Base-by-base conservation (phyloP, 805 yeast genomes). In the Brettanomyces custersianus region DNA sequence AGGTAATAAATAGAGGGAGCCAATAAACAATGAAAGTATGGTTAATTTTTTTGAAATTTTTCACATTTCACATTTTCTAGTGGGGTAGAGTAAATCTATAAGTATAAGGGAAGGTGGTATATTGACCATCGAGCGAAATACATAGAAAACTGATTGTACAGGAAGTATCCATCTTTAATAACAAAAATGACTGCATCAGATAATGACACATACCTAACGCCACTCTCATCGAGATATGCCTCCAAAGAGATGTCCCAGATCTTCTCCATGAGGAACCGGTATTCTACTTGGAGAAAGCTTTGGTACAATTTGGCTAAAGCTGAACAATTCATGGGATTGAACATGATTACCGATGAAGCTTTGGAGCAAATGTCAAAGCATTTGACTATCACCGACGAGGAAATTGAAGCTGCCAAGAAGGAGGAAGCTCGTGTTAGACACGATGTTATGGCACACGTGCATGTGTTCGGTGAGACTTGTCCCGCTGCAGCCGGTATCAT, bases 371-470 rank as follows among this genome's bases (percentile, higher is more conserved):
- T 92, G 86, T 64, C 72, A 44, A 57, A 67, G 17, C 81, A 92
- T 60, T 66, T 90, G 52, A 72, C 62, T 34, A 87, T 92, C 64
- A 79, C 96, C 7, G 96, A 90, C 59, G 94, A 84, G 49, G 97
- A 94, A 55, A 86, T 92, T 45, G 86, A 70, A 39, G 82, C 69
- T 39, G 97, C 98, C 30, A 67, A 88, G 40, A 76, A 74, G 48
- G 96, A 92, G 65, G 98, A 92, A 64, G 95, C 97, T 36, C 87
- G 82, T 59, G 97, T 92, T 40, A 83, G 98, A 68, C 98, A 92
- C 62, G 98, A 92, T 58, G 98, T 92, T 50, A 92, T 92, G 98
- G 95, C 97, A 38, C 98, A 92, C 52, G 98, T 92, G 39, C 98
- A 92, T 57, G 84, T 81, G 40, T 92, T 83, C 59, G 98, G 98